Base-by-base conservation (phyloP, 352 stramenopile species). In the Thalassiosira ordinaria region DNA sequence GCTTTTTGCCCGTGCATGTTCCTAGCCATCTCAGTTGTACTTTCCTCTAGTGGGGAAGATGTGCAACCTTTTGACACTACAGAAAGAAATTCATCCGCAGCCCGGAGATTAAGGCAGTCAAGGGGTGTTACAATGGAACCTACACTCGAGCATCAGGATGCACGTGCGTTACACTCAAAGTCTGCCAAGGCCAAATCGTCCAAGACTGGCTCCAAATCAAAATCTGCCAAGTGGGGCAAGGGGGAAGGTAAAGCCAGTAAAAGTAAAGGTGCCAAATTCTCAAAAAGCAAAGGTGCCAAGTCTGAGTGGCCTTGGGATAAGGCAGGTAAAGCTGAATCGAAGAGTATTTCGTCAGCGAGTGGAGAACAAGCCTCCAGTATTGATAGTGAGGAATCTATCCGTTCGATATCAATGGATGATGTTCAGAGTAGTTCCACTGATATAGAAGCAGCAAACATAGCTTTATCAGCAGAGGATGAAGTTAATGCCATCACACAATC, bases 161-260 rank as follows among this genome's bases (percentile, higher is more conserved):
- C 22, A 27, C 26, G 27, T 49, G n/a, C 27, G 0, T 53, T 52
- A 9, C 29, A 61, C 20, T 59, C 61, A 35, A 70, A 70, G 46
- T 70, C 61, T 61, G 24, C 61, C 22, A 70, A 59, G 46, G 55
- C 60, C 24, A 61, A 61, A 39, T 55, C 41, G 35, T 53, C 61
- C 6, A 59, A 52, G n/a, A n/a, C 9, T 9, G 46, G 11, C 1
- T n/a, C n/a, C n/a, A n/a, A n/a, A n/a, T 53, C 61, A 11, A 59
- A 52, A 13, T 26, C 24, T 9, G 46, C 1, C 1, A 52, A n/a
- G n/a, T n/a, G n/a, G n/a, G n/a, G 18, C 51, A 60, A 60, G 16
- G 51, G 51, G 26, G n/a, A n/a, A n/a, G n/a, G n/a, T n/a, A n/a
- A n/a, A n/a, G n/a, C n/a, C n/a, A 60, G 51, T 16, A 63, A 63